Evolutionary conservation across 257 asterid species (phyloP).

Genomic region (Vinca minor): DNA sequence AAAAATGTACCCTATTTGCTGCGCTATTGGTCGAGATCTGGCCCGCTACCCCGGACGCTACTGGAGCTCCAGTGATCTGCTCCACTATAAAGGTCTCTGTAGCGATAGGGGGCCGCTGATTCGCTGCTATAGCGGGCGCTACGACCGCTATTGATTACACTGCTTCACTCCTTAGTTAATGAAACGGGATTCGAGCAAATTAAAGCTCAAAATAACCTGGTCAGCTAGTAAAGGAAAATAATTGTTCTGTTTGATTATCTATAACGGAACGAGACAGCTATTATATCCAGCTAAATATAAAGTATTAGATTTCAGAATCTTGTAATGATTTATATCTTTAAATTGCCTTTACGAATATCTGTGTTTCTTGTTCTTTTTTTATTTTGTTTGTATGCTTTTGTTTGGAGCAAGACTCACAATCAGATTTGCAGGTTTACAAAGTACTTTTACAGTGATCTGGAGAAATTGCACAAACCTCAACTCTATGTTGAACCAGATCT

Average conservation of each 20-base stretch:
- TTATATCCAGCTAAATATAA: neutral
- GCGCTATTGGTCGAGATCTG: too few species aligned
- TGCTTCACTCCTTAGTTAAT: neutral
- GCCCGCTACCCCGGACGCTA: too few species aligned
- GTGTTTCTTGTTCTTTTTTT: neutral
- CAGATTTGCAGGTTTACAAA: constrained; percentile 65
- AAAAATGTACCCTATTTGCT: too few species aligned
- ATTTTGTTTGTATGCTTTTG: neutral
- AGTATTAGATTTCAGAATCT: neutral
- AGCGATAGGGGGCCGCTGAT: too few species aligned
- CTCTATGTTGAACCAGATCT: constrained; percentile 90
- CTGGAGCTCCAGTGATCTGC: too few species aligned
- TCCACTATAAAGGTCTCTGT: too few species aligned
- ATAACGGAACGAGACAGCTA: neutral
- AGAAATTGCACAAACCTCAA: constrained; percentile 91
- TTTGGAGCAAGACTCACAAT: constrained; percentile 10
- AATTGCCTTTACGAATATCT: too few species aligned
- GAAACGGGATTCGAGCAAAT: neutral
- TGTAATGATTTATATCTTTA: neutral
- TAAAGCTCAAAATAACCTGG: neutral
- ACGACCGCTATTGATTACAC: too few species aligned
- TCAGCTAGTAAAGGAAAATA: neutral
- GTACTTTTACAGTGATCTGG: constrained; percentile 75
- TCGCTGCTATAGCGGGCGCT: too few species aligned
- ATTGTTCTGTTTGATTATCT: neutral